phyloP scores from a whole-genome alignment of 257 asterid genomes.

The Lycium barbarum region DNA sequence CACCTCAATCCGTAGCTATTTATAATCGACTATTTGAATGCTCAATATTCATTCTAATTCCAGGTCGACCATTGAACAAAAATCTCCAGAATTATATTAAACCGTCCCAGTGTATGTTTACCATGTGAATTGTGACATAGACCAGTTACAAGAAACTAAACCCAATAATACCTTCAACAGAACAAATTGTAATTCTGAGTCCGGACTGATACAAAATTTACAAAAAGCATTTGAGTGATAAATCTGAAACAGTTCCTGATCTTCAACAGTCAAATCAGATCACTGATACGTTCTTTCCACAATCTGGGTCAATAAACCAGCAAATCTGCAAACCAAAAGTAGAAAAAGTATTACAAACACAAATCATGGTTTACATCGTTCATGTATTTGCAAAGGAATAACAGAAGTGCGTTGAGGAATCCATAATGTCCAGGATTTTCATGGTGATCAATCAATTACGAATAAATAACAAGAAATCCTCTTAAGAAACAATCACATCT shows the following conservation, averaged over 20 bases:
- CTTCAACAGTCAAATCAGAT: background rate
- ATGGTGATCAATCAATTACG: background rate
- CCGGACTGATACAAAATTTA: constrained; percentile 7
- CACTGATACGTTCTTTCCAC: background rate
- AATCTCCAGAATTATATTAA: background rate
- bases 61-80: background rate
- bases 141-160: background rate
- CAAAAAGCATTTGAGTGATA: background rate
- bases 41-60: background rate
- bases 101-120: constrained; percentile 1
- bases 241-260: background rate
- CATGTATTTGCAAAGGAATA: background rate
- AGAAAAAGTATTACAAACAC: constrained; percentile 1
- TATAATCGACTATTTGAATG: background rate
- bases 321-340: constrained; percentile 1
- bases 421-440: background rate
- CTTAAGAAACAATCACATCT: background rate
- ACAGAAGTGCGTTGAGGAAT: background rate
- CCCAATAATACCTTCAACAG: background rate
- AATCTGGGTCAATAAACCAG: background rate
- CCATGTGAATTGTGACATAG: background rate
- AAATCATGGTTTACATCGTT: background rate
- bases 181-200: background rate
- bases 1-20: background rate
- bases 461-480: background rate